phyloP scores from a whole-genome alignment of 2,329 filamentous ascomycete species.

The Botrytis pseudocinerea region DNA sequence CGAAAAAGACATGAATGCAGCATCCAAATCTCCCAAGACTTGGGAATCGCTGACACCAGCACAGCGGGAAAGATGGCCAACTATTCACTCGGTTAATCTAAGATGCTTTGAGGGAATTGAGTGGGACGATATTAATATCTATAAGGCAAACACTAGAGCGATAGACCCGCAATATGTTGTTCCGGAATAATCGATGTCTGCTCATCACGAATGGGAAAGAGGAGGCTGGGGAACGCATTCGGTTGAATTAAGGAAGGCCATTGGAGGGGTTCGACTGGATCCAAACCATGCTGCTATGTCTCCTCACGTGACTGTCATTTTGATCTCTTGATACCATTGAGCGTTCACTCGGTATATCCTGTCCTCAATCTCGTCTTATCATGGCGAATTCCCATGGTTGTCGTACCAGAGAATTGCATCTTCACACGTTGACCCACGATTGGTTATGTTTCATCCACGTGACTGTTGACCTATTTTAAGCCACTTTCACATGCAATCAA shows the following conservation, averaged over 20 bases:
- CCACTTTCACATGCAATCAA: slow-evolving; percentile 13
- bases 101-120: slow-evolving; percentile 27
- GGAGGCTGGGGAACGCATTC: background rate
- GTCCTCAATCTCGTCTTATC: too few species aligned
- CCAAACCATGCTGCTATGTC: too few species aligned
- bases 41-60: slow-evolving; percentile 8
- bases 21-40: background rate
- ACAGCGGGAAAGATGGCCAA: slow-evolving; percentile 20
- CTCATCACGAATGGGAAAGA: background rate
- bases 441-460: slow-evolving; percentile 17
- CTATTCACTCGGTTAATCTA: slow-evolving; percentile 25
- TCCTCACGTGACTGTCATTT: background rate
- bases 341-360: background rate
- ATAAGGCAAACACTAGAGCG: slow-evolving; percentile 20
- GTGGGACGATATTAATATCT: slow-evolving; percentile 24
- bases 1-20: slow-evolving; percentile 7
- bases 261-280: background rate
- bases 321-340: background rate
- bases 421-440: background rate
- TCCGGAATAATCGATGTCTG: slow-evolving; percentile 11
- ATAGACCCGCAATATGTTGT: slow-evolving; percentile 24
- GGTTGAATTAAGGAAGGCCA: background rate
- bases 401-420: background rate
- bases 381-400: background rate
- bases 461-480: background rate